These are phyloP conservation scores for Hippophae gyantsensis DNA, from an alignment of 306 rosid genomes.

Conservation along the genomic window DNA sequence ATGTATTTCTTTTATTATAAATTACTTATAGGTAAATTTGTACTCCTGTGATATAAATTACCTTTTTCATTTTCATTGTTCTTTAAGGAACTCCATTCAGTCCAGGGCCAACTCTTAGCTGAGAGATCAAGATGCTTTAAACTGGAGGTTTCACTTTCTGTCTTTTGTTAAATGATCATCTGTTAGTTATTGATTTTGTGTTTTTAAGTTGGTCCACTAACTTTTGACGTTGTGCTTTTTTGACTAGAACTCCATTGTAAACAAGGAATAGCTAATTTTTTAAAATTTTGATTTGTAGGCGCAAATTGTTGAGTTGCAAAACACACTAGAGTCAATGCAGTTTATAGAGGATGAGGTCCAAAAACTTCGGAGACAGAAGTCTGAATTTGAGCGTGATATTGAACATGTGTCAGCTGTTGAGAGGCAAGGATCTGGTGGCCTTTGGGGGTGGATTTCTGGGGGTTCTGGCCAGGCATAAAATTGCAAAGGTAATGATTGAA, in stretches of 20 bases:
- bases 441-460: constrained; percentile 73
- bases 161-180: constrained; percentile 10
- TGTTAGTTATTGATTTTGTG: background rate
- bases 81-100: constrained; percentile 82
- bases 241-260: constrained; percentile 5
- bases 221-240: background rate
- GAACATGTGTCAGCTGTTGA: constrained; percentile 56
- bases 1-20: constrained; percentile 28
- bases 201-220: background rate
- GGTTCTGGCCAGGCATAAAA: constrained; percentile 16
- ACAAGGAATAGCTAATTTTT: background rate
- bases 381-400: constrained; percentile 56
- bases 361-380: constrained; percentile 70
- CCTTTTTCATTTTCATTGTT: constrained; percentile 20
- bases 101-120: constrained; percentile 79
- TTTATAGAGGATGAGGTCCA: constrained; percentile 73
- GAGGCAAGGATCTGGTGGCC: constrained; percentile 78
- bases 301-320: constrained; percentile 72
- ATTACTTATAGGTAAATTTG: constrained; percentile 13
- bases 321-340: constrained; percentile 62
- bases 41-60: background rate
- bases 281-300: constrained; percentile 47
- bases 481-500: background rate
- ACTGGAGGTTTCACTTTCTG: constrained; percentile 51
- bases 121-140: constrained; percentile 97